These are phyloP conservation scores for Saprolegnia diclina DNA, from an alignment of 352 stramenopile genomes.

Conservation along the genomic window DNA sequence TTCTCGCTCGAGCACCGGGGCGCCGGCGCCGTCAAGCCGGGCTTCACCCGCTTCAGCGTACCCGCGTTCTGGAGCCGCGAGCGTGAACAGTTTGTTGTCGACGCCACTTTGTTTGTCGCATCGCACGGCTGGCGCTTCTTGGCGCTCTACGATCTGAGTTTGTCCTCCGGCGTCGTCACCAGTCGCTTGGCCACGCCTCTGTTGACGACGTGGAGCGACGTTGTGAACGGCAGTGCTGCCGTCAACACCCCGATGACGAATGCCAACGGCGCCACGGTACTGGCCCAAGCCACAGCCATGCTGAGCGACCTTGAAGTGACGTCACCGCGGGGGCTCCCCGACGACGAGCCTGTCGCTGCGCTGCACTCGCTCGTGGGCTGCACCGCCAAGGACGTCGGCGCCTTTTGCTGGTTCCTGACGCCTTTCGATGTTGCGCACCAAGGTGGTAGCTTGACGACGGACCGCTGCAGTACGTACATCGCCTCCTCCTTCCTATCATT, in stretches of 20 bases:
- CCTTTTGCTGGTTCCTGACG: constrained; percentile 6
- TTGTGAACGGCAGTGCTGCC: background rate
- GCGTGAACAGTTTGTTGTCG: constrained; percentile 85
- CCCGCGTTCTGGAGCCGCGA: constrained; percentile 49
- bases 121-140: constrained; percentile 82
- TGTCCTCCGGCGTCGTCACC: constrained; percentile 82
- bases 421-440: background rate
- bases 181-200: constrained; percentile 28
- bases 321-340: too few species aligned
- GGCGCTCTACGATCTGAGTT: constrained; percentile 83
- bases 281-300: background rate
- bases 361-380: background rate
- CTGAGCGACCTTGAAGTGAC: background rate
- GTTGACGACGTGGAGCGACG: background rate
- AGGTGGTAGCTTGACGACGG: background rate
- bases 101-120: constrained; percentile 80
- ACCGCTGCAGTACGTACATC: background rate
- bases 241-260: background rate
- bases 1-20: constrained; percentile 44
- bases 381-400: background rate
- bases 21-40: constrained; percentile 75
- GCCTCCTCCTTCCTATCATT: too few species aligned
- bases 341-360: background rate
- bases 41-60: constrained; percentile 84
- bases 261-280: background rate